Base-by-base conservation (phyloP, 768 basidiomycete genomes). In the Cystobasidiopsis lactophilus region DNA sequence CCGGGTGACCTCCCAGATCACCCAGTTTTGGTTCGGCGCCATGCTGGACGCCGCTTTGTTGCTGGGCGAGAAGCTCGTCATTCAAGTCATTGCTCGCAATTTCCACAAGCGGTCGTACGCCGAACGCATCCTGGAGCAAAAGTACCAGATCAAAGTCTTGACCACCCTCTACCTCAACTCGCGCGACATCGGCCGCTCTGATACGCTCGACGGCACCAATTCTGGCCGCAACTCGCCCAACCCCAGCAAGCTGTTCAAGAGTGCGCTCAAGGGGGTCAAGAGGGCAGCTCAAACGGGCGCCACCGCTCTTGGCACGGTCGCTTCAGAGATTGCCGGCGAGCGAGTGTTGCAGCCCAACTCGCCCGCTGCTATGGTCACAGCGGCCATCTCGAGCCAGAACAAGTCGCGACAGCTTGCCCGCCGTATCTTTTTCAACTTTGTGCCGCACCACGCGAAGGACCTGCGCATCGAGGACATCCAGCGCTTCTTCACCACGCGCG, bases 371-470 rank as follows among this genome's bases (percentile, higher is more conserved):
- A 76, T 80, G 68, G 81, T 89, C 40, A 76, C 79, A 59, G 78
- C 77, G 4, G 82, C 83, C 3, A 68, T 93, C 18, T 74, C 77
- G 56, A 82, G 79, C 1, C 75, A 79, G 1, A 85, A 82, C 68
- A 86, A 84, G 53, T 48, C 53, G 1, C 76, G 79, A 54, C 62
- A 84, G 74, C 77, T 93, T 51, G 85, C 86, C 40, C 75, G 82
- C 47, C 72, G 85, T 35, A 68, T 93, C 38, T 93, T 77, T 69
- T 85, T 85, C 67, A 88, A 84, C 5, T 89, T 85, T 68, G 71
- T 73, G 3, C 74, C 75, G 58, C 71, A 73, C 2, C 75, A 74
- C 21, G 66, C 73, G 18, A 75, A 80, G 3, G 72, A 70, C 53
- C 59, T 89, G 40, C 62, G 74, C 44, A 69, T 80, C 9, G 69